phyloP scores from a whole-genome alignment of 2,329 filamentous ascomycete genomes.

The Calonectria hawksworthii region DNA sequence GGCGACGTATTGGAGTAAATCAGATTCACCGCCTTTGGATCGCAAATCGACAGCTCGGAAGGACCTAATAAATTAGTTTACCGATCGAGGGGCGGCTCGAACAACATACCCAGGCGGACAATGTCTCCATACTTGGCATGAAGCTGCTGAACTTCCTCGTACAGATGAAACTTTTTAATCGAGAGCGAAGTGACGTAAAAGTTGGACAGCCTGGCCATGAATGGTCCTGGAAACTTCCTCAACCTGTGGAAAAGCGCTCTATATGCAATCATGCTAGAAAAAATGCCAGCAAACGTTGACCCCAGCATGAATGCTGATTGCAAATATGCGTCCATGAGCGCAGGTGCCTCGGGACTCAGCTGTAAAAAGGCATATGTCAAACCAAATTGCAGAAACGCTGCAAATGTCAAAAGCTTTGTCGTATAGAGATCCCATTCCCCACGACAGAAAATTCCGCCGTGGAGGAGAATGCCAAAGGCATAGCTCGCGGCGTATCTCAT shows the following conservation, averaged over 20 bases:
- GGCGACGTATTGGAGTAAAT: slow-evolving; percentile 25
- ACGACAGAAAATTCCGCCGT: slow-evolving; percentile 5
- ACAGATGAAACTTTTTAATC: not conserved
- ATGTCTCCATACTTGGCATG: slow-evolving; percentile 30
- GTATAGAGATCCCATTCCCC: slow-evolving; percentile 33
- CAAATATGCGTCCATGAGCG: not conserved
- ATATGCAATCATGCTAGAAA: slow-evolving; percentile 26
- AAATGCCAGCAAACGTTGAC: not conserved
- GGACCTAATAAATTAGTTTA: slow-evolving; percentile 21
- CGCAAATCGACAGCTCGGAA: slow-evolving; percentile 23
- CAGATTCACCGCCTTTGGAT: slow-evolving; percentile 16
- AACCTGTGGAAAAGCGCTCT: slow-evolving; percentile 29
- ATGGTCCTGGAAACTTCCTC: slow-evolving; percentile 25
- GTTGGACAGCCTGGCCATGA: slow-evolving; percentile 20
- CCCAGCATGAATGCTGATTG: not conserved
- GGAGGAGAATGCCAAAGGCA: slow-evolving; percentile 10
- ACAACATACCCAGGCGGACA: slow-evolving; percentile 29
- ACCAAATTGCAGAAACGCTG: not conserved
- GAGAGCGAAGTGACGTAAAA: slow-evolving; percentile 26
- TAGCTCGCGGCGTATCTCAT: not conserved
- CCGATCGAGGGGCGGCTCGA: no score
- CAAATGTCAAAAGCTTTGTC: not conserved
- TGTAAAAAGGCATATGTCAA: not conserved
- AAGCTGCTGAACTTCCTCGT: slow-evolving; percentile 28
- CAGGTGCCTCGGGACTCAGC: not conserved